Base-by-base conservation (phyloP, 2,329 filamentous ascomycete species). In the Colletotrichum horii region DNA sequence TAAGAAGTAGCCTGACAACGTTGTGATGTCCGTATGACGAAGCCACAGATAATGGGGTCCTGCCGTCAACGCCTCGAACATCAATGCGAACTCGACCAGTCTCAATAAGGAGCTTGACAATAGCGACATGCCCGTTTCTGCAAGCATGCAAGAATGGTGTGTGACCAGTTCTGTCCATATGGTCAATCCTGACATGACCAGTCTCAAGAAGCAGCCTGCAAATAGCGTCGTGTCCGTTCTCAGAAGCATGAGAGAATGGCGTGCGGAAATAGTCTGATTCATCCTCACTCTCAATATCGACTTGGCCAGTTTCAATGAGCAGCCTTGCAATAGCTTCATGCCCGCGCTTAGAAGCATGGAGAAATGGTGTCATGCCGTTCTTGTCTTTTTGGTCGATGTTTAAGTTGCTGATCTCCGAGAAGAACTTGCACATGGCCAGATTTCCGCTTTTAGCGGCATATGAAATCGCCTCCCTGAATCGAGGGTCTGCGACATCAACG, bases 401-500 rank as follows among this genome's bases (percentile, higher is more conserved):
- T 8, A 11, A 7, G 1, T 36, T n/a, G 4, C 2, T 7, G 38
- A 1, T 62, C 4, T 62, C 8, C 4, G 24, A 1, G 1, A 62
- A 19, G 1, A 62, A 11, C 1, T 62, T 1, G n/a, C 14, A n/a
- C 3, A 34, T 36, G 9, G 6, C 19, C 12, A 24, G 3, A 6
- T 24, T 0, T 4, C 12, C 30, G 11, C 0, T 36, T 1, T 24
- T 4, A 2, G 32, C 5, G 60, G 60, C 60, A n/a, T 24, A 5
- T 36, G 32, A 62, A 4, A 26, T 28, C 11, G 30, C 28, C 30
- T 28, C 8, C 3, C 7, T 36, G n/a, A 24, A 3, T 11, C 6
- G 11, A n/a, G 11, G 0, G n/a, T 24, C 60, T 36, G 9, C 3
- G 2, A 8, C 7, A 62, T 16, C n/a, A 5, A 4, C 0, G n/a